phyloP scores from a whole-genome alignment of 2,329 filamentous ascomycete genomes.

The Neonectria magnoliae region DNA sequence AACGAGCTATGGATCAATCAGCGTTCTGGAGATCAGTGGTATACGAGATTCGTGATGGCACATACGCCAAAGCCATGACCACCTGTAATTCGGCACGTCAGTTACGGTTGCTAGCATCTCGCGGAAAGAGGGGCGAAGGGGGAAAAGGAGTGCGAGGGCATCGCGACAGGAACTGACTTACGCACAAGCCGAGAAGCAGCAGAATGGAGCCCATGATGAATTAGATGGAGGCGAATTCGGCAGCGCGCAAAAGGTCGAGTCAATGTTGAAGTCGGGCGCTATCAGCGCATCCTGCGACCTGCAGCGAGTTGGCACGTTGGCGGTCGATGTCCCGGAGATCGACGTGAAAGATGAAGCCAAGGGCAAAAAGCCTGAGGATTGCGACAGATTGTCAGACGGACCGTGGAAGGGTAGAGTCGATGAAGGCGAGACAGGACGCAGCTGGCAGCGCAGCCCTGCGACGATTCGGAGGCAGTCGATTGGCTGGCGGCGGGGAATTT shows the following conservation, averaged over 20 bases:
- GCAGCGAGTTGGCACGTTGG: conserved; percentile 10
- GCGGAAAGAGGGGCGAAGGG: background rate
- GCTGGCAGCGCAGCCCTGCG: conserved; percentile 30
- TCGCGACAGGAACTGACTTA: conserved; percentile 42
- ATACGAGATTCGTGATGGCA: conserved; percentile 31
- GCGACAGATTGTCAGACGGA: conserved; percentile 36
- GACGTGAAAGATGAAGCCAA: conserved; percentile 24
- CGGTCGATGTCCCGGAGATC: conserved; percentile 9
- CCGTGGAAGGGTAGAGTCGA: conserved; percentile 19
- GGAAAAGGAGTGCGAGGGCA: background rate
- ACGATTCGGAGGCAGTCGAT: conserved; percentile 38
- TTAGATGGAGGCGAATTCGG: conserved; percentile 21
- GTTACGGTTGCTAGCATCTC: conserved; percentile 22
- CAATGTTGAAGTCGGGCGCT: conserved; percentile 27
- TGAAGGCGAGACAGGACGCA: conserved; percentile 22
- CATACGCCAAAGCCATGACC: conserved; percentile 69
- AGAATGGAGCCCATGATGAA: conserved; percentile 53
- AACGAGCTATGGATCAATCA: conserved; percentile 75
- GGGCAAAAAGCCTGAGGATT: conserved; percentile 28
- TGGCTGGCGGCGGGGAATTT: conserved; percentile 36
- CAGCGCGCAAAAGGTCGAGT: conserved; percentile 23
- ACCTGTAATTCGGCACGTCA: conserved; percentile 49
- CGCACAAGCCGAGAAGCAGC: conserved; percentile 53
- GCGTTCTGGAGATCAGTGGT: conserved; percentile 27
- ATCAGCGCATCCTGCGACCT: conserved; percentile 41